Evolutionary conservation across 257 asterid species (phyloP).

Genomic region (Verbena officinalis): DNA sequence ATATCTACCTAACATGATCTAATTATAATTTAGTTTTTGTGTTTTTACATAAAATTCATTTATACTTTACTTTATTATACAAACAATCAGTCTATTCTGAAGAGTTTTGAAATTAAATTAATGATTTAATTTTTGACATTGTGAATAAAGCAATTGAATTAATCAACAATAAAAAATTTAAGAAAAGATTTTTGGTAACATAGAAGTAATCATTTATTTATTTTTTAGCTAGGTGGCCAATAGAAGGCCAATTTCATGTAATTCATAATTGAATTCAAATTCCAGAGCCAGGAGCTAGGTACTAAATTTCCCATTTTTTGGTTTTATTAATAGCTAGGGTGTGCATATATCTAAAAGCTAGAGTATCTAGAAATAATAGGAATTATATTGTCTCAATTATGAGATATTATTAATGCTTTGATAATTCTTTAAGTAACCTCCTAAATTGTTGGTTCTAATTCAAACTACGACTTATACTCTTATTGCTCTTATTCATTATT

Average conservation of each 20-base stretch:
- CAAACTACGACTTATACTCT: neutral
- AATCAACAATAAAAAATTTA: neutral
- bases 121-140: too few relatives aligned
- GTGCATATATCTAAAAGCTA: slow-evolving; percentile 18
- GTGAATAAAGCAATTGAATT: too few relatives aligned
- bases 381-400: slow-evolving; percentile 29
- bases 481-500: neutral
- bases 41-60: too few relatives aligned
- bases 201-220: neutral
- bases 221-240: slow-evolving; percentile 9
- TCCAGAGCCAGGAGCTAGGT: neutral
- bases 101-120: too few relatives aligned
- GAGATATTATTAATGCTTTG: slow-evolving; percentile 16
- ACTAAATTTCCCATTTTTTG: too few relatives aligned
- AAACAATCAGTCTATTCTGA: too few relatives aligned
- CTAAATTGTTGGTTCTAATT: slow-evolving; percentile 21
- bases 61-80: too few relatives aligned
- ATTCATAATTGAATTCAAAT: neutral
- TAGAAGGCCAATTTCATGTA: neutral
- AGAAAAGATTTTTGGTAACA: neutral
- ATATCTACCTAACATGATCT: too few relatives aligned
- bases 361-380: neutral
- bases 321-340: too few relatives aligned
- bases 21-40: too few relatives aligned
- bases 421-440: slow-evolving; percentile 30